Percentiles rank a stretch among this genome's conserved stretches.
Evolutionary conservation across 192 early-diverging fungal genomes (phyloP).

Genomic region (Backusella tuberculispora): DNA sequence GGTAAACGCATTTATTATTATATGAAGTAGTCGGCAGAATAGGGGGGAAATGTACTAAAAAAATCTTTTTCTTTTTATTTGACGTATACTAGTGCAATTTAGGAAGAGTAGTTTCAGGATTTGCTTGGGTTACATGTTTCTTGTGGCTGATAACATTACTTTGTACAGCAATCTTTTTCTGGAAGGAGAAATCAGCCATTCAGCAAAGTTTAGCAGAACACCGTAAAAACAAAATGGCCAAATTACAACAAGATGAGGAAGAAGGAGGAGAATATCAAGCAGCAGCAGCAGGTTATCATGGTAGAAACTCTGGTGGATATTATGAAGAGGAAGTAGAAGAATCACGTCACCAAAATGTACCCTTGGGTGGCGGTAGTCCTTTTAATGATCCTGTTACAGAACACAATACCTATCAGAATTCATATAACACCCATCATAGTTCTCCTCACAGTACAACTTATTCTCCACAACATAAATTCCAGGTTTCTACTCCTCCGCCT

Average conservation of each 20-base stretch:
- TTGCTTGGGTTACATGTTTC: constrained; percentile 38
- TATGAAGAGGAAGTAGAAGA: background rate
- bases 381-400: constrained; percentile 15
- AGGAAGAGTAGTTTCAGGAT: constrained; percentile 22
- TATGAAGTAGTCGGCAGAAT: background rate
- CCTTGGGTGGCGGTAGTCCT: constrained; percentile 1
- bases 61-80: background rate
- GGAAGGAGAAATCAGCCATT: constrained; percentile 36
- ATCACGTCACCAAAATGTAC: background rate
- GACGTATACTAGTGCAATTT: constrained; percentile 33
- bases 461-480: constrained; percentile 2
- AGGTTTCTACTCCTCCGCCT: background rate
- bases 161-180: constrained; percentile 26
- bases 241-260: constrained; percentile 4
- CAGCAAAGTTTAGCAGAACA: constrained; percentile 35
- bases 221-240: constrained; percentile 16
- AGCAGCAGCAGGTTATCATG: background rate
- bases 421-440: constrained; percentile 11
- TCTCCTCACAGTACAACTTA: constrained; percentile 8
- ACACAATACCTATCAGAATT: constrained; percentile 4
- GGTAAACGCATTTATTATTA: constrained; percentile 21
- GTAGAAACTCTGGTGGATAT: background rate
- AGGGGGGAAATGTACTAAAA: background rate
- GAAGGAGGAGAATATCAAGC: background rate
- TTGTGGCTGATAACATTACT: constrained; percentile 31